These are phyloP conservation scores for Neocatenulostroma microsporum DNA, from an alignment of 2,329 filamentous ascomycete genomes.

Conservation along the genomic window DNA sequence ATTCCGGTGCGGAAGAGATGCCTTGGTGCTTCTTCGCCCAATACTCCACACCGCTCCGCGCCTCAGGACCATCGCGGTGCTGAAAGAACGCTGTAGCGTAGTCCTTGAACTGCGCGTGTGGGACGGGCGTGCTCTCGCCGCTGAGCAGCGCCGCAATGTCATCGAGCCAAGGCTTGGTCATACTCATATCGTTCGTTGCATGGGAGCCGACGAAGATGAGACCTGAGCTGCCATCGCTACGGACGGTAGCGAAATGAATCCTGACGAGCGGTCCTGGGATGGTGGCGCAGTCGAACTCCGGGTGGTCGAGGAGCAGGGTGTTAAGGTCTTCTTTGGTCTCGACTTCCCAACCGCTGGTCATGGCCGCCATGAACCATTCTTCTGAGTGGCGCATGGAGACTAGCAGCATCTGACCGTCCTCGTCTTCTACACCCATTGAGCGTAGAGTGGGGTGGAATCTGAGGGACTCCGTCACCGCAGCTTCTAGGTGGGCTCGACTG, in stretches of 20 bases:
- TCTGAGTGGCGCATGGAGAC: constrained; percentile 22
- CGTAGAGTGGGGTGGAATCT: constrained; percentile 24
- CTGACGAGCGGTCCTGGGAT: constrained; percentile 23
- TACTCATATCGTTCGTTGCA: constrained; percentile 27
- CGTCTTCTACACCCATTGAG: constrained; percentile 21
- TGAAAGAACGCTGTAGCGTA: constrained; percentile 26
- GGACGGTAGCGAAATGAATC: constrained; percentile 24
- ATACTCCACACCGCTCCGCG: constrained; percentile 23
- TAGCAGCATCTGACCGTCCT: constrained; percentile 22
- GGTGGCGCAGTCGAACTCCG: constrained; percentile 22
- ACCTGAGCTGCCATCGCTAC: constrained; percentile 22
- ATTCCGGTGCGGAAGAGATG: constrained; percentile 20
- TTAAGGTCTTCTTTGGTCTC: constrained; percentile 24
- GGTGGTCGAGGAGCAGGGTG: constrained; percentile 21
- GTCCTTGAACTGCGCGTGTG: constrained; percentile 25
- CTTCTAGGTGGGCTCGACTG: constrained; percentile 15
- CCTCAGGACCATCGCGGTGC: constrained; percentile 23
- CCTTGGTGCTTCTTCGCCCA: constrained; percentile 25
- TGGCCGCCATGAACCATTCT: constrained; percentile 22
- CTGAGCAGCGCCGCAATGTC: constrained; percentile 23
- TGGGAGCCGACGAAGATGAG: constrained; percentile 25
- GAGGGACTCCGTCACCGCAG: constrained; percentile 23
- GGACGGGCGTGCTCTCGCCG: constrained; percentile 18
- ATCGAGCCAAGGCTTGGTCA: constrained; percentile 29
- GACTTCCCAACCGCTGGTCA: constrained; percentile 24